Evolutionary conservation across 495 filamentous ascomycete species (phyloP), one percentile per base, ranked within the genome.

Genomic region (Parmelia sp.): DNA sequence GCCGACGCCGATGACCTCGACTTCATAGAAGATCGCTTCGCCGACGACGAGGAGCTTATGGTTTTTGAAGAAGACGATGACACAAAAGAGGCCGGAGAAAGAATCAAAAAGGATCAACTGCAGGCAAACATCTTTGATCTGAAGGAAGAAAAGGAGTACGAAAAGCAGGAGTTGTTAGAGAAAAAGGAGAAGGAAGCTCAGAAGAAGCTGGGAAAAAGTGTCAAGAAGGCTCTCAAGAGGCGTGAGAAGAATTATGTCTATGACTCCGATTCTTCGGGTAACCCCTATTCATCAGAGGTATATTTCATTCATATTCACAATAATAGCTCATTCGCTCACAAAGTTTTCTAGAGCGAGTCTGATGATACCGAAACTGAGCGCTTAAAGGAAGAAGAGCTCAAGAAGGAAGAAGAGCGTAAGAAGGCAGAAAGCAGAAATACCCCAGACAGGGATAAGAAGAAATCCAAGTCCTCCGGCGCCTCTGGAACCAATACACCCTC

Each of bases 11-110:
- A 80, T 56, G 83, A 86, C 60, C 78, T 86, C 67, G 82, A 85
- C 70, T 85, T 86, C 64, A 83, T 84, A 65, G 83, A 84, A 61
- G 87, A 90, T 70, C 74, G 82, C 49, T 92, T 92, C 69, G 85
- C 87, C 15, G 89, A 97, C 70, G 94, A 98, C 70, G 94, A 98
- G 71, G 94, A 97, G 71, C 83, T 86, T 55, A 88, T 90, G 17
- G 78, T 60, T 82, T 95, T 49, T 90, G 95, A 71, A 86, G 87
- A 61, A 89, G 91, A 96, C 60, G 90, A 95, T 65, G 91, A 96
- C 49, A 78, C 84, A 1, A 97, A 96, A 71, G 88, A 90, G n/a
- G 84, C 91, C 5, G 88, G 93, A 69, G 86, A 88, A 61, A 82
- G 86, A 65, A 88, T 97, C 66, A 94, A 92, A 65, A 85, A 90